Base-by-base conservation (phyloP, 2,329 filamentous ascomycete genomes). In the Colletotrichum trifolii region DNA sequence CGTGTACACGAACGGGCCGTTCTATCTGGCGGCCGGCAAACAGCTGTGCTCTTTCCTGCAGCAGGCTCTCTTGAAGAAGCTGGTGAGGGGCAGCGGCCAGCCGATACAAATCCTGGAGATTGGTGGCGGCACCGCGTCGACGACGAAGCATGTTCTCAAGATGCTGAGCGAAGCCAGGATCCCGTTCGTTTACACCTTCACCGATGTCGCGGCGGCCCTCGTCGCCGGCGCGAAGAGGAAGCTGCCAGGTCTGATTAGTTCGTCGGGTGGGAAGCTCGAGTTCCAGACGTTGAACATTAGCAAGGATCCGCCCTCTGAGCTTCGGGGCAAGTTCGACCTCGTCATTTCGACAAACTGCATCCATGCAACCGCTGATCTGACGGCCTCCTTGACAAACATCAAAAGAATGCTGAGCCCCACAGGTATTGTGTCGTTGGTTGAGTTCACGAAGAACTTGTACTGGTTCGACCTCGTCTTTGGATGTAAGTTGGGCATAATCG, bases 71-170 rank as follows among this genome's bases (percentile, higher is more conserved):
- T 59, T 68, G 13, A 42, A 12, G 6, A 38, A 35, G 12, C 8
- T 40, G 35, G 33, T 15, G 3, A 40, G 4, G 11, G 36, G 10
- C 35, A 53, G 17, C 36, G 36, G 49, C 5, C 1, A 33, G 8
- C 35, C 35, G 0, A 40, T 53, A 11, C n/a, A 40, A 4, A 78
- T 83, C 36, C 73, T 84, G 55, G 80, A 83, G 67, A 64, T 82
- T 9, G 81, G 81, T 0, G 79, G 74, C 0, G 81, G 80, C 11
- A 81, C 79, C 0, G 81, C 81, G 3, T 79, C 77, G 0, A 83
- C 81, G 0, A 80, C 81, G 0, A 67, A 64, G 15, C 54, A 69
- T 2, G 33, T 82, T 2, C 58, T 78, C 0, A 60, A 71, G 0
- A 46, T 56, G 1, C 69, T 83, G 5, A 60, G 61, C 1, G 25